Evolutionary conservation across 2,329 filamentous ascomycete genomes (phyloP), one percentile per base, ranked within the genome.

Genomic region (Elsinoe fawcettii): DNA sequence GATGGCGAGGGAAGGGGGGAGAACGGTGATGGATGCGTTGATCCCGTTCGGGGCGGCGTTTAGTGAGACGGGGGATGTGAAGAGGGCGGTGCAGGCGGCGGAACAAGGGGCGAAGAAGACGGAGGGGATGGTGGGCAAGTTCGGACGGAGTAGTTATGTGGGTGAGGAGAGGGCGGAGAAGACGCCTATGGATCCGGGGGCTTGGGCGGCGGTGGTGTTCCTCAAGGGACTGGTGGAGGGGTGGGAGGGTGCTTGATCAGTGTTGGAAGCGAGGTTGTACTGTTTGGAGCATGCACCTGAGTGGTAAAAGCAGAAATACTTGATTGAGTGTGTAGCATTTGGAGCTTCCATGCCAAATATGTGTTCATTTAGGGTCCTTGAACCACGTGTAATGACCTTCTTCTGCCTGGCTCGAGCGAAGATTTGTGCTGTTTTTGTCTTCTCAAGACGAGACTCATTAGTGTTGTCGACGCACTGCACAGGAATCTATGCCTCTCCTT

Each of bases 11-110:
- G 62, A 65, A 37, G 70, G 69, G 12, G 67, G 68, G 1, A 61
- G 69, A 43, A 72, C 70, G 2, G 69, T 72, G 27, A 71, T 72
- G 69, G 69, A 71, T 55, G 61, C 67, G 8, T 60, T 72, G 51
- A 71, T 70, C 36, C 70, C 70, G n/a, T 72, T 72, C 49, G 68
- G 65, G 44, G 66, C 70, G 61, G 66, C 62, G 2, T 57, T 72
- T 11, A 63, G 68, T 39, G 60, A 64, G 39, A 59, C 60, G 1
- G 56, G 41, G 11, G 62, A 66, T 32, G 37, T 70, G 12, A 55
- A 47, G 1, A 64, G 63, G 39, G 70, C 70, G 3, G 68, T 70
- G 1, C 27, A 64, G 22, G 68, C 65, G 9, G 69, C 63, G 14
- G 64, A 68, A 51, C 58, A 63, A 20, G 70, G 69, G 3, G 69